phyloP scores from a whole-genome alignment of 495 filamentous ascomycete species.

The Hypoxylon cercidicola region DNA sequence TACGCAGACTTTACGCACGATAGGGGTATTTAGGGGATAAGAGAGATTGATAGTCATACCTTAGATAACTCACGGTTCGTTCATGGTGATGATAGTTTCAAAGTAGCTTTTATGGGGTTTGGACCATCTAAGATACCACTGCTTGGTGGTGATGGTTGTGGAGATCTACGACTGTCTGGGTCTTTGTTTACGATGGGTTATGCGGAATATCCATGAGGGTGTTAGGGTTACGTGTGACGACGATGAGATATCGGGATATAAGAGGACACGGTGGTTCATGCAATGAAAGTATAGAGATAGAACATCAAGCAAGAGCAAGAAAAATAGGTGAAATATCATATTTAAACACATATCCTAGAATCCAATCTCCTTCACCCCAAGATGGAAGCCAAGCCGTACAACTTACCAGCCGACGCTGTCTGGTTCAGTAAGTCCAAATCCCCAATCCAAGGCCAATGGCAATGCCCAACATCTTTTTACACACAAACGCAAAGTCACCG shows the following conservation, averaged over 20 bases:
- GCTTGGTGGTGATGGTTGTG: no score
- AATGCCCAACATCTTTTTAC: not conserved
- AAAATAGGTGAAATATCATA: not conserved
- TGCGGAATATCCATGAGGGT: not conserved
- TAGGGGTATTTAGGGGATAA: conserved; percentile 24
- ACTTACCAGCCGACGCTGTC: conserved; percentile 58
- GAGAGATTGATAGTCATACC: conserved; percentile 10
- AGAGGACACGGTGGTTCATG: not conserved
- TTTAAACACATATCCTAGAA: not conserved
- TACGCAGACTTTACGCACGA: conserved; percentile 30
- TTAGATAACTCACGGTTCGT: not conserved
- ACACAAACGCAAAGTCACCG: conserved; percentile 51
- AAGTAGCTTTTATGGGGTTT: no score
- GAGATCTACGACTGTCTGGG: no score
- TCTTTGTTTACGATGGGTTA: not conserved
- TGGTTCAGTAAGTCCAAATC: conserved; percentile 58
- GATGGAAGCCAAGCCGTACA: conserved; percentile 52
- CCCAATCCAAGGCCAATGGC: not conserved
- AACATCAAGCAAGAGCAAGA: not conserved
- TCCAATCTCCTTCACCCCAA: not conserved
- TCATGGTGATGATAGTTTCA: no score
- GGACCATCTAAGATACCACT: no score
- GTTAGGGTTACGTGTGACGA: not conserved
- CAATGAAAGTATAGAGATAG: not conserved
- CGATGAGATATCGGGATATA: not conserved